Evolutionary conservation across 2,329 filamentous ascomycete genomes (phyloP).

Genomic region (Lithohypha guttulata): DNA sequence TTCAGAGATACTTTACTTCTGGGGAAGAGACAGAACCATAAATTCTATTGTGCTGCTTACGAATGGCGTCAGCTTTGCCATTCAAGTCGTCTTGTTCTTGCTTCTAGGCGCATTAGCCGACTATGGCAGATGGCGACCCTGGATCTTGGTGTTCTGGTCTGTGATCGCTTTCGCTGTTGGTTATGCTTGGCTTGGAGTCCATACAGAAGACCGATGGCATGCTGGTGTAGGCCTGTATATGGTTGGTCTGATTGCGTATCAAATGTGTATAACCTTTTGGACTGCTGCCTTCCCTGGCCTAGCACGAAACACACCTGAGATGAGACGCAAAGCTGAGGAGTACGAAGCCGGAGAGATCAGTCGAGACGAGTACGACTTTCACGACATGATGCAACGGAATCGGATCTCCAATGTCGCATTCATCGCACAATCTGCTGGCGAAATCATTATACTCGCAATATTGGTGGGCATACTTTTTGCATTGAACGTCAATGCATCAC

Average conservation of each 20-base stretch:
- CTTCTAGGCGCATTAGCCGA: constrained; percentile 43
- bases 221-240: constrained; percentile 53
- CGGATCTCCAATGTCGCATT: constrained; percentile 54
- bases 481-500: constrained; percentile 48
- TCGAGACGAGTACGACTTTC: constrained; percentile 49
- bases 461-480: constrained; percentile 56
- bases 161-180: constrained; percentile 52
- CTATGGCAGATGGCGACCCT: constrained; percentile 54
- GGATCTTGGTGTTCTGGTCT: constrained; percentile 52
- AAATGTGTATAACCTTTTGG: constrained; percentile 59
- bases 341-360: constrained; percentile 43
- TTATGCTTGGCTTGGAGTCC: constrained; percentile 58
- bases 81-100: constrained; percentile 47
- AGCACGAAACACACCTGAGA: constrained; percentile 42
- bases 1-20: constrained; percentile 43
- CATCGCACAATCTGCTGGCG: constrained; percentile 51
- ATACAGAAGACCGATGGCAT: constrained; percentile 49
- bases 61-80: constrained; percentile 58
- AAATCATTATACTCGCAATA: constrained; percentile 52
- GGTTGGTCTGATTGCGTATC: constrained; percentile 55
- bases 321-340: constrained; percentile 41
- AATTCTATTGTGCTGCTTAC: constrained; percentile 55
- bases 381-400: constrained; percentile 53
- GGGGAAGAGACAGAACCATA: constrained; percentile 47
- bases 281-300: constrained; percentile 53